A percentile compares a stretch with the other conserved stretches of the same genome.
Evolutionary conservation across 78 protist species (phyloP).

Genomic region (Bigelowiella natans): DNA sequence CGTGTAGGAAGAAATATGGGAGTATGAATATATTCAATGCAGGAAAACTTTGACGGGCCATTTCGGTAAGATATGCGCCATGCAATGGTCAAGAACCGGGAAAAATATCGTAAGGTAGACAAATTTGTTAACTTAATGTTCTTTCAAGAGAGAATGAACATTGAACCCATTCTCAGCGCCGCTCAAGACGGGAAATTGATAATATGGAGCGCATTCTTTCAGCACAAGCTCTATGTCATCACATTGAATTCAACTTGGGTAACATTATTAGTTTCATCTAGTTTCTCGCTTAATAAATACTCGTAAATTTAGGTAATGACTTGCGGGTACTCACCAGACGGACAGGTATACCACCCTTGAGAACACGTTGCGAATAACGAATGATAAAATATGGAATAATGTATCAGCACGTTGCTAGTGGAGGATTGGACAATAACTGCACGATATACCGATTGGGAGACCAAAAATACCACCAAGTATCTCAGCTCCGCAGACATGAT

Average conservation of each 20-base stretch:
- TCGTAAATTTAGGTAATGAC: not conserved
- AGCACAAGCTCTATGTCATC: not conserved
- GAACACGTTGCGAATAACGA: too few relatives aligned
- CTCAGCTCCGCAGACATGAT: not conserved
- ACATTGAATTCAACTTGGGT: not conserved
- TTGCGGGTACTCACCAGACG: not conserved
- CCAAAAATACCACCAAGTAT: not conserved
- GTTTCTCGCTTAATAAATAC: too few relatives aligned
- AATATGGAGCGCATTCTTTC: not conserved
- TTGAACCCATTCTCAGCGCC: not conserved
- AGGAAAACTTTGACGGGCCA: too few relatives aligned
- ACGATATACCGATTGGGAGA: not conserved
- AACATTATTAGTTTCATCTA: not conserved
- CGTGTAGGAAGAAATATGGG: too few relatives aligned
- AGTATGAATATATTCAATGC: too few relatives aligned
- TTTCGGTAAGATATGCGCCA: not conserved
- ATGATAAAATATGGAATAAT: too few relatives aligned
- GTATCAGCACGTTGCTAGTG: not conserved
- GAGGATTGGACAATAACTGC: not conserved
- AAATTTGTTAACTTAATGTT: not conserved
- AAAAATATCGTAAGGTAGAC: not conserved
- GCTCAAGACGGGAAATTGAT: not conserved
- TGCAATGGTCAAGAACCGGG: not conserved
- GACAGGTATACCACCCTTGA: not conserved
- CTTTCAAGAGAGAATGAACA: not conserved